phyloP scores from a whole-genome alignment of 495 filamentous ascomycete genomes.

The Staphylotrichum longicolle region DNA sequence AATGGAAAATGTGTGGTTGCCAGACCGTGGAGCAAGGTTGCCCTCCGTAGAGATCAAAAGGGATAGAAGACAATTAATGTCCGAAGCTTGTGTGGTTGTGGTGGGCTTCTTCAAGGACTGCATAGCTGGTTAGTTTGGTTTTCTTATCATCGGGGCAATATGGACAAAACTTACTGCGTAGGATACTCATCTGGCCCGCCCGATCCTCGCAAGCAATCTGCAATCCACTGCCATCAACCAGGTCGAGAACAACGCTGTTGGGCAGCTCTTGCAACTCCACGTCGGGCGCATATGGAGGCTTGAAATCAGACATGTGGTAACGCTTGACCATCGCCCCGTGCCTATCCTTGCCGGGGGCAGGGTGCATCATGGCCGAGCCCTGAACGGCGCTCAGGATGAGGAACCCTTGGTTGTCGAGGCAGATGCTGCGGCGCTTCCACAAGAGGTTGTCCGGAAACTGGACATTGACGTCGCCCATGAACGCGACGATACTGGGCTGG shows the following conservation, averaged over 20 bases:
- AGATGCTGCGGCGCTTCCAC: conserved; percentile 85
- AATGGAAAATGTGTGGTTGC: conserved; percentile 14
- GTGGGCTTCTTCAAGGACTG: conserved; percentile 21
- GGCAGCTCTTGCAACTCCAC: conserved; percentile 86
- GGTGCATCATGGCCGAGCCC: conserved; percentile 36
- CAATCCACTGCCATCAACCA: conserved; percentile 75
- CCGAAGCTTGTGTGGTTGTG: conserved; percentile 14
- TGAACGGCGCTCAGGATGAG: conserved; percentile 65
- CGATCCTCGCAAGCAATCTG: conserved; percentile 83
- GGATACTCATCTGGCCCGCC: conserved; percentile 63
- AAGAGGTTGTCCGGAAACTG: conserved; percentile 90
- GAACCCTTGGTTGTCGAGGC: conserved; percentile 72
- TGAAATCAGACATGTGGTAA: conserved; percentile 80
- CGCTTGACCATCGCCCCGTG: conserved; percentile 57
- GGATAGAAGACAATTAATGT: background rate
- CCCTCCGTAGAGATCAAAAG: conserved; percentile 1
- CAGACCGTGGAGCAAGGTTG: conserved; percentile 7
- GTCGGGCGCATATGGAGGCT: conserved; percentile 72
- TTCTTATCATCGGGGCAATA: background rate
- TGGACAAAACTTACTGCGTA: conserved; percentile 56
- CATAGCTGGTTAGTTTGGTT: background rate
- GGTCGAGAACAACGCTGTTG: conserved; percentile 81
- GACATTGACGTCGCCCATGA: conserved; percentile 85
- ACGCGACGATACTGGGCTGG: conserved; percentile 50
- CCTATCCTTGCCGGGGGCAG: conserved; percentile 46